Evolutionary conservation across 2,329 filamentous ascomycete species (phyloP).

Genomic region (Claviceps digitariae): DNA sequence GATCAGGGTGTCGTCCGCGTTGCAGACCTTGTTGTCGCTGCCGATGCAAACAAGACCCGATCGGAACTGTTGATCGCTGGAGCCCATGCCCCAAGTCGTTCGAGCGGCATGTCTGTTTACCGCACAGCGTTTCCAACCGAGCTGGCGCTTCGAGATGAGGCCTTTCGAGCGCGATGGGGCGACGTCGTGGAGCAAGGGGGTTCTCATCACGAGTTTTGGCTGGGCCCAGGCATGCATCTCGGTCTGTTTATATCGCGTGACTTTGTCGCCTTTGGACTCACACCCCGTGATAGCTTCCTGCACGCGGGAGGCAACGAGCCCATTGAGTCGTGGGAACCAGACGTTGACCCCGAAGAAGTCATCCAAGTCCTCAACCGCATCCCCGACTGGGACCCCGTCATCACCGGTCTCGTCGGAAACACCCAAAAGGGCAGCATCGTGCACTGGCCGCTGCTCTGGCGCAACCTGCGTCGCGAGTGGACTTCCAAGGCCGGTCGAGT

Average conservation of each 20-base stretch:
- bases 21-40: slow-evolving; percentile 7
- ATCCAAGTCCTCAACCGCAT: background rate
- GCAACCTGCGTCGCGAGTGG: slow-evolving; percentile 7
- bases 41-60: slow-evolving; percentile 5
- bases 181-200: background rate
- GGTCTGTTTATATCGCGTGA: background rate
- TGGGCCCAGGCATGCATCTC: slow-evolving; percentile 1
- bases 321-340: slow-evolving; percentile 1
- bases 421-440: slow-evolving; percentile 3
- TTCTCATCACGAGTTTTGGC: background rate
- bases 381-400: background rate
- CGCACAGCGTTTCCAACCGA: background rate
- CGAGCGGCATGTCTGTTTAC: slow-evolving; percentile 5
- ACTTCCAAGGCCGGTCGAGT: slow-evolving; percentile 7
- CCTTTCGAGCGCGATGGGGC: background rate
- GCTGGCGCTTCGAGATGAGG: background rate
- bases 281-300: background rate
- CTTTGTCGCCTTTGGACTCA: slow-evolving; percentile 1
- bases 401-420: slow-evolving; percentile 1
- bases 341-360: slow-evolving; percentile 2
- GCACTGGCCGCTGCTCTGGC: slow-evolving; percentile 9
- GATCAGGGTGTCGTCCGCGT: slow-evolving; percentile 1
- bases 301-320: background rate
- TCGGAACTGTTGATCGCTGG: background rate
- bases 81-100: background rate